Base-by-base conservation (phyloP, 345 rosid genomes). In the Citrus australasica region DNA sequence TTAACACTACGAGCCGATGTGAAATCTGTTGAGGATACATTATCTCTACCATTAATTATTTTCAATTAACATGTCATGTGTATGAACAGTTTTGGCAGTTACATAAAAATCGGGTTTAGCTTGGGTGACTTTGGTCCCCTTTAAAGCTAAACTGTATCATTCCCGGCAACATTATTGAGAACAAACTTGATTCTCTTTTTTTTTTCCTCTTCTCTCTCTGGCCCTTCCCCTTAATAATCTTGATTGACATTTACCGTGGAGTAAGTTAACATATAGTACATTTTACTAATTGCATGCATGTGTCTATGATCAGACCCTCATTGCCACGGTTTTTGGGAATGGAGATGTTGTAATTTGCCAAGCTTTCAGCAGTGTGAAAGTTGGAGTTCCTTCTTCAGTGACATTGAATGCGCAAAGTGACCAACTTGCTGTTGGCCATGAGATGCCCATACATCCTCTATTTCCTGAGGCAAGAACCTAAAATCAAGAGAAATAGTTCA, bases 381-480 rank as follows among this genome's bases (percentile, higher is more conserved):
- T 95, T 48, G 99, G 89, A 80, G 69, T 93, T 82, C 99, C 99
- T 79, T 80, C 97, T 78, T 80, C 85, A 46, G 90, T 91, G 63
- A 80, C 83, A 68, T 84, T 95, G 83, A 78, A 85, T 81, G 90
- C 82, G 73, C 99, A 95, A 83, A 92, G 97, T 80, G 94, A 92
- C 80, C 89, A 87, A 73, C 89, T 95, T 84, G 93, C 90, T 75
- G 88, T 92, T 78, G 91, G 95, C 32, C 87, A 78, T 75, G 86
- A 92, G 80, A 85, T 91, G 91, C 92, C 94, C 79, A 76, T 93
- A 84, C 88, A 86, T 83, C 98, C 99, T 76, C 85, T 84, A 83
- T 91, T 95, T 89, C 66, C 90, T 59, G 87, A 90, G 94, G 99
- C 86, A 85, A 90, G 90, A 87, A 74, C 78, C 62, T 33, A 66